Evolutionary conservation across 352 stramenopile species (phyloP).

Genomic region (Globisporangium lucens): DNA sequence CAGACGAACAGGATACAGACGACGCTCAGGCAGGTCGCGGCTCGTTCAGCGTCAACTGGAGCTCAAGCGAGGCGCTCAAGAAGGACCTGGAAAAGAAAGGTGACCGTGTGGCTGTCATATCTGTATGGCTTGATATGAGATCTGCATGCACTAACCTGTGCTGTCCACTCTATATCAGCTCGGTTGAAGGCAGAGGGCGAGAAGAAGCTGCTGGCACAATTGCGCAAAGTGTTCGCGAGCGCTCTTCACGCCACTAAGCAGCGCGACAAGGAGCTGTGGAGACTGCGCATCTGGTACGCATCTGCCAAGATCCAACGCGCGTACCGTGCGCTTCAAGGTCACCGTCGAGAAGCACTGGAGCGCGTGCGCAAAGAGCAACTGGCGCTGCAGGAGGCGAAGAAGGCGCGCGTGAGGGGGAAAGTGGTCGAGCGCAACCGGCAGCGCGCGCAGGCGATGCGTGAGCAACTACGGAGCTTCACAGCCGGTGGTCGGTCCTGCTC

Average conservation of each 20-base stretch:
- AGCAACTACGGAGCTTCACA: constrained; percentile 7
- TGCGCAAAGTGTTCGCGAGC: constrained; percentile 27
- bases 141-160: background rate
- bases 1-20: background rate
- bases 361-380: constrained; percentile 23
- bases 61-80: constrained; percentile 45
- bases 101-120: constrained; percentile 4
- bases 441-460: constrained; percentile 37
- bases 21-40: background rate
- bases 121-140: background rate
- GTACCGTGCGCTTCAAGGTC: constrained; percentile 21
- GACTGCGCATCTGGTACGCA: constrained; percentile 27
- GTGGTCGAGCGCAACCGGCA: constrained; percentile 41
- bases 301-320: constrained; percentile 30
- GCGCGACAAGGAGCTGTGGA: constrained; percentile 22
- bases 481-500: background rate
- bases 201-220: constrained; percentile 32
- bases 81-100: constrained; percentile 46
- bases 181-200: constrained; percentile 30
- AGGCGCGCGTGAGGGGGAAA: constrained; percentile 30
- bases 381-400: constrained; percentile 25
- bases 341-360: constrained; percentile 16
- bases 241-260: constrained; percentile 18
- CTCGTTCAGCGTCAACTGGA: constrained; percentile 55
- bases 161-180: constrained; percentile 14